phyloP scores from a whole-genome alignment of 2,329 filamentous ascomycete genomes.

The Chrysoporthe cubensis region DNA sequence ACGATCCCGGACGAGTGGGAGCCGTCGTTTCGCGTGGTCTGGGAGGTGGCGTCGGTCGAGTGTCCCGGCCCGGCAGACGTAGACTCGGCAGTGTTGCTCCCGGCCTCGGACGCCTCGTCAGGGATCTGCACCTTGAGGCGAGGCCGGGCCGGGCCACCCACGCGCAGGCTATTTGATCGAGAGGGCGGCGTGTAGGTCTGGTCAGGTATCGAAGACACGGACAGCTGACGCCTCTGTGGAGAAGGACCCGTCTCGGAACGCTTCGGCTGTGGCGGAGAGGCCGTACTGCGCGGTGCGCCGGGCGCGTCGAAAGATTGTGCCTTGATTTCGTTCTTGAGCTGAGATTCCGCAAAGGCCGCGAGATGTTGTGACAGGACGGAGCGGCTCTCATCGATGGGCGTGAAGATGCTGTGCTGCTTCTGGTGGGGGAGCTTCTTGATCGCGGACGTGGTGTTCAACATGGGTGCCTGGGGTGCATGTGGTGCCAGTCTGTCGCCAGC shows the following conservation, averaged over 20 bases:
- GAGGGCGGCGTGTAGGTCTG: constrained; percentile 70
- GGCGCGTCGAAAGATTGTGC: constrained; percentile 62
- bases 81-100: constrained; percentile 74
- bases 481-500: constrained; percentile 46
- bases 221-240: constrained; percentile 52
- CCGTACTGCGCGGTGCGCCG: constrained; percentile 55
- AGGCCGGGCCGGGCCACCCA: constrained; percentile 70
- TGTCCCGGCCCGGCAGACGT: constrained; percentile 60
- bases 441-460: constrained; percentile 54
- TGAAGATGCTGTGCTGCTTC: constrained; percentile 93
- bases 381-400: constrained; percentile 90
- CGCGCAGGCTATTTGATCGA: constrained; percentile 75
- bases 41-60: constrained; percentile 61
- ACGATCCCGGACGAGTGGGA: constrained; percentile 73
- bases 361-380: constrained; percentile 88
- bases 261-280: constrained; percentile 60
- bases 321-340: constrained; percentile 40
- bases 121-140: constrained; percentile 94
- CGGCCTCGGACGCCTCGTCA: constrained; percentile 76
- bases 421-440: constrained; percentile 72
- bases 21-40: constrained; percentile 54
- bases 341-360: constrained; percentile 64
- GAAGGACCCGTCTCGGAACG: constrained; percentile 54
- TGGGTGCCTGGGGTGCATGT: constrained; percentile 50
- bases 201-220: constrained; percentile 68